Percentiles rank a stretch among this genome's conserved stretches.
Evolutionary conservation across 2,329 filamentous ascomycete species (phyloP).

Genomic region (Aspergillus pseudoglaucus): DNA sequence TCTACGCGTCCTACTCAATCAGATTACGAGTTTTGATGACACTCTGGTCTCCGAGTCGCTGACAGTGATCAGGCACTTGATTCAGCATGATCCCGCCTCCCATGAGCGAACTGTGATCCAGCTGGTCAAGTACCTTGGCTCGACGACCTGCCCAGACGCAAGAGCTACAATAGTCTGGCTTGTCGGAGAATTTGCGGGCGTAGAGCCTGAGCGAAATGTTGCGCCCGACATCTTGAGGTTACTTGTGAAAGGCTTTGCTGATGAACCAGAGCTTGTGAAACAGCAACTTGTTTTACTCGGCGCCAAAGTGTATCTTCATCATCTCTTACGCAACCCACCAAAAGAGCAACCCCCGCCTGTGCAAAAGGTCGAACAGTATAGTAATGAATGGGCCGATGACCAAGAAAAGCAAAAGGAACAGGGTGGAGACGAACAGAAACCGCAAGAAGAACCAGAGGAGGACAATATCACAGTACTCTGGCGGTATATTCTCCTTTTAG

Average conservation of each 20-base stretch:
- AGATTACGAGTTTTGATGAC: constrained; percentile 82
- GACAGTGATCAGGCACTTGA: constrained; percentile 90
- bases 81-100: constrained; percentile 77
- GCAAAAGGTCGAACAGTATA: constrained; percentile 21
- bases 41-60: constrained; percentile 85
- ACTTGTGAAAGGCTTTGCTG: constrained; percentile 73
- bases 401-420: constrained; percentile 18
- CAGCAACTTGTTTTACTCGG: constrained; percentile 86
- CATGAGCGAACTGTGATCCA: constrained; percentile 82
- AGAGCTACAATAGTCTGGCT: constrained; percentile 96
- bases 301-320: constrained; percentile 93
- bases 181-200: constrained; percentile 84
- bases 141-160: constrained; percentile 77
- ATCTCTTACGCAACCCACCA: constrained; percentile 54
- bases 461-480: constrained; percentile 72
- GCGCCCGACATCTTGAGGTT: constrained; percentile 88
- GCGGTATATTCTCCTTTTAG: constrained; percentile 76
- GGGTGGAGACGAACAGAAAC: constrained; percentile 24
- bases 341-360: constrained; percentile 18
- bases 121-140: constrained; percentile 84
- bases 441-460: constrained; percentile 24
- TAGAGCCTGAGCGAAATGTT: constrained; percentile 77
- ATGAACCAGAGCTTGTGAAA: constrained; percentile 79
- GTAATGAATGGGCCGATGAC: constrained; percentile 26
- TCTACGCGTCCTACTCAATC: constrained; percentile 71